Conservation (phyloP, 495 filamentous ascomycete species). For the Cercophora newfieldiana region DNA sequence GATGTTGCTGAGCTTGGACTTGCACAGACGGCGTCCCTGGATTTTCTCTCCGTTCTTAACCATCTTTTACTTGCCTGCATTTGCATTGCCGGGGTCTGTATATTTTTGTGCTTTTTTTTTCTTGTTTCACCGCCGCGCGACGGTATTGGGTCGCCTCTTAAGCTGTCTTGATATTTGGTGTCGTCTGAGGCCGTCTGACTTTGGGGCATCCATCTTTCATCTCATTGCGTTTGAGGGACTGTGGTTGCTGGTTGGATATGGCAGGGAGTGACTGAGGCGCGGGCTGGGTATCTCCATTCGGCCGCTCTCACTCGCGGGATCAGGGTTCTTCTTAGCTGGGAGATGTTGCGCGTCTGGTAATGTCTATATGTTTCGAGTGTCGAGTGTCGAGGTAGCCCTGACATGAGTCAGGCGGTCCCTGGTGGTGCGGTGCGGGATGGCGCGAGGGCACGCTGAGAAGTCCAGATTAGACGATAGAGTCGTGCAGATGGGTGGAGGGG, state of each 20-base stretch:
- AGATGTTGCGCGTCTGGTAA: constrained; percentile 5
- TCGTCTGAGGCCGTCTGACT: background rate
- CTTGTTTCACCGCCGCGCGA: background rate
- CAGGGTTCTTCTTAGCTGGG: background rate
- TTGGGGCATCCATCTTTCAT: background rate
- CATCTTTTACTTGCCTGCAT: constrained; percentile 20
- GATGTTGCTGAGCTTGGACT: background rate
- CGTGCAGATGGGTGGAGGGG: background rate
- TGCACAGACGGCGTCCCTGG: constrained; percentile 19
- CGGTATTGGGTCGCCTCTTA: background rate
- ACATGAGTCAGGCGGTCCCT: background rate
- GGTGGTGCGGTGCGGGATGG: background rate
- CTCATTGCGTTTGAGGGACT: background rate
- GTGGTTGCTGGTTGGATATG: background rate
- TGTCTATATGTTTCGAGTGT: constrained; percentile 7
- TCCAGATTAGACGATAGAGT: background rate
- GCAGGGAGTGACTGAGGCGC: background rate
- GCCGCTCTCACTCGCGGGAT: background rate
- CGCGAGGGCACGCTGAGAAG: background rate
- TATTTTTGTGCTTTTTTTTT: constrained; percentile 7
- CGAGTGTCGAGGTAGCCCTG: background rate
- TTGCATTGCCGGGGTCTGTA: constrained; percentile 23
- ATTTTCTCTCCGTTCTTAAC: constrained; percentile 10
- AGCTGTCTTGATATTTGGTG: background rate
- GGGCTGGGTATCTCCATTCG: background rate